Evolutionary conservation across 1,284 basidiomycete species (phyloP).

Genomic region (Polyporus tsugae): DNA sequence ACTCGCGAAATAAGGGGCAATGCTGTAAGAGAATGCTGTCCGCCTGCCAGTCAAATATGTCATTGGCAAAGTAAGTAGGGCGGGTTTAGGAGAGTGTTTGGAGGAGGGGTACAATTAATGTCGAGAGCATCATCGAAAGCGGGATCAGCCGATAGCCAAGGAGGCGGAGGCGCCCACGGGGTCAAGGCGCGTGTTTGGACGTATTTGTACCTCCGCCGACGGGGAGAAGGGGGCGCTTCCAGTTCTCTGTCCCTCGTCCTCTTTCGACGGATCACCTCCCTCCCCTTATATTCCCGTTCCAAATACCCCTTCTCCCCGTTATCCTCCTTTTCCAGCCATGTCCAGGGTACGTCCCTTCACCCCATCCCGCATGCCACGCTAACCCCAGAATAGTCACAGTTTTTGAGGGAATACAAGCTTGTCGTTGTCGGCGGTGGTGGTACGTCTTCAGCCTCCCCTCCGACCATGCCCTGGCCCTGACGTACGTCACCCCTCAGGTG

Average conservation of each 20-base stretch:
- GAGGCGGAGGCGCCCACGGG: background rate
- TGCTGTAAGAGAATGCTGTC: background rate
- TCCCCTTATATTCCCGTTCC: conserved; percentile 28
- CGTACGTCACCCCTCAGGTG: conserved; percentile 65
- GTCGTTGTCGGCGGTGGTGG: conserved; percentile 99
- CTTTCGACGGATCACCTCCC: conserved; percentile 35
- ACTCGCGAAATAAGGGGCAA: background rate
- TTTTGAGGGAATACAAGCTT: conserved; percentile 95
- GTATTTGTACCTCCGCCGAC: conserved; percentile 23
- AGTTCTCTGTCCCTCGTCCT: conserved; percentile 30
- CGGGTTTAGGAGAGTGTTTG: background rate
- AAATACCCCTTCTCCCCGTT: conserved; percentile 23
- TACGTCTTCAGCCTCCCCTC: conserved; percentile 48
- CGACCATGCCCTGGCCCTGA: conserved; percentile 7
- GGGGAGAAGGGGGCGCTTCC: conserved; percentile 29
- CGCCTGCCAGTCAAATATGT: background rate
- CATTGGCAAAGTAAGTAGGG: background rate
- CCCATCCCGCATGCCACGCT: background rate
- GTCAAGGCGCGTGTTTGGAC: conserved; percentile 23
- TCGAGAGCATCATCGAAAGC: background rate
- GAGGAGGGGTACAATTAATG: background rate
- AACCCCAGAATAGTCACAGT: conserved; percentile 69
- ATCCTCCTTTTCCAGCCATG: conserved; percentile 36
- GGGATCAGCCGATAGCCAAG: background rate
- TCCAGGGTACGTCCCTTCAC: conserved; percentile 40